A percentile compares a stretch with the other conserved stretches of the same genome.
These are phyloP conservation scores for Cercospora zeina DNA, from an alignment of 2,329 filamentous ascomycete genomes.

Conservation along the genomic window DNA sequence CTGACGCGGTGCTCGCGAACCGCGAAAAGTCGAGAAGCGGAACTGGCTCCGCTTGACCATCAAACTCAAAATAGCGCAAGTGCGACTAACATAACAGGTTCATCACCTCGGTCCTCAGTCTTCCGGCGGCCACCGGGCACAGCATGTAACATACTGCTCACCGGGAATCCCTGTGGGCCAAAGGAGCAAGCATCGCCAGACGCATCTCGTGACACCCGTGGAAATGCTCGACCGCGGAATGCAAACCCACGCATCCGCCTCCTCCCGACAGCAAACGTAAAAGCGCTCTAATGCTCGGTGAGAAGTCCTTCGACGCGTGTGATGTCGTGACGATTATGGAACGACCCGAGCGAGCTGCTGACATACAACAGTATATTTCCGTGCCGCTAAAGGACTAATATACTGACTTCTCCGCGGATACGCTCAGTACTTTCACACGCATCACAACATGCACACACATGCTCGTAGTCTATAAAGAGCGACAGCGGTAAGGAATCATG, in stretches of 20 bases:
- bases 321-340: background rate
- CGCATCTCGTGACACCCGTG: slow-evolving; percentile 7
- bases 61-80: background rate
- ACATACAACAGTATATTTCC: slow-evolving; percentile 5
- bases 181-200: background rate
- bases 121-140: background rate
- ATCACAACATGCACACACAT: background rate
- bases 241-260: slow-evolving; percentile 8
- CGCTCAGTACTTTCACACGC: background rate
- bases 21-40: slow-evolving; percentile 7
- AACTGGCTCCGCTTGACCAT: background rate
- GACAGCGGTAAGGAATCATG: slow-evolving; percentile 2
- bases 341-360: slow-evolving; percentile 12
- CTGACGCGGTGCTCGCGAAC: background rate
- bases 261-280: slow-evolving; percentile 14
- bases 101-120: too few relatives aligned
- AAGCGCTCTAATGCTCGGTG: slow-evolving; percentile 9
- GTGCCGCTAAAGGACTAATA: background rate
- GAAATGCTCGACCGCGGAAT: background rate
- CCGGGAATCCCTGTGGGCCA: background rate
- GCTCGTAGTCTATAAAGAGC: background rate
- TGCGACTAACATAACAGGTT: slow-evolving; percentile 1
- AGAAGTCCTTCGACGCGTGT: slow-evolving; percentile 15
- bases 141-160: background rate
- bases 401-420: slow-evolving; percentile 10